Conservation (phyloP, 768 basidiomycete species). For the Scleroderma bovista region DNA sequence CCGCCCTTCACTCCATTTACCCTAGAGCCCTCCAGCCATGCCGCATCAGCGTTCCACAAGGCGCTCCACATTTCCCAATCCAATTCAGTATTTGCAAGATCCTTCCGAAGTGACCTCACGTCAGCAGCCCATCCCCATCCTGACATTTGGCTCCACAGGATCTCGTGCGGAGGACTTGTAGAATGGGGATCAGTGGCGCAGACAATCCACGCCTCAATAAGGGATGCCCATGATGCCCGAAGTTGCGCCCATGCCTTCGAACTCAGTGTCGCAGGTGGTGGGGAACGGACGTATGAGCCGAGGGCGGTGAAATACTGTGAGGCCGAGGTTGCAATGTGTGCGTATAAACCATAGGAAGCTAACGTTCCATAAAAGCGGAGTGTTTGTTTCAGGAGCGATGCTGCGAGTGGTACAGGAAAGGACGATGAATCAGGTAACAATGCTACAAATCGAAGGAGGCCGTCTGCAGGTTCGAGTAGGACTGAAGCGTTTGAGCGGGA, state of each 20-base stretch:
- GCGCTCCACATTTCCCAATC: slow-evolving; percentile 28
- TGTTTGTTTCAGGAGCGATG: slow-evolving; percentile 47
- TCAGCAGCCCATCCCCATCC: slow-evolving; percentile 73
- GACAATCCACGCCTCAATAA: slow-evolving; percentile 68
- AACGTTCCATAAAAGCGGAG: slow-evolving; percentile 61
- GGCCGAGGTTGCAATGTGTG: slow-evolving; percentile 61
- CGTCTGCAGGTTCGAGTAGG: slow-evolving; percentile 52
- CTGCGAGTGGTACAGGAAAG: slow-evolving; percentile 33
- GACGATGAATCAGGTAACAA: slow-evolving; percentile 44
- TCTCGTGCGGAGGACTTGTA: slow-evolving; percentile 81
- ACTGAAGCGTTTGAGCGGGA: slow-evolving; percentile 64
- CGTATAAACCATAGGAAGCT: slow-evolving; percentile 74
- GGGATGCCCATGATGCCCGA: slow-evolving; percentile 49
- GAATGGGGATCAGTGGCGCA: slow-evolving; percentile 90
- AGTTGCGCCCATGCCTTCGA: slow-evolving; percentile 11
- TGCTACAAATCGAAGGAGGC: slow-evolving; percentile 68
- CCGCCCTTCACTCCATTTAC: slow-evolving; percentile 69
- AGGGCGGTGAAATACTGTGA: slow-evolving; percentile 50
- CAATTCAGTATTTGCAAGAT: slow-evolving; percentile 26
- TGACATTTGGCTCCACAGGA: slow-evolving; percentile 84
- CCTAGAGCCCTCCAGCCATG: slow-evolving; percentile 73
- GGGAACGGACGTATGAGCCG: slow-evolving; percentile 39
- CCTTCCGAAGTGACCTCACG: slow-evolving; percentile 35
- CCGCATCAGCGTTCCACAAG: slow-evolving; percentile 39
- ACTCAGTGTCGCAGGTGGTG: slow-evolving; percentile 3